A percentile compares a stretch with the other conserved stretches of the same genome.
phyloP scores from a whole-genome alignment of 768 basidiomycete species.

The Lactarius sanguifluus region DNA sequence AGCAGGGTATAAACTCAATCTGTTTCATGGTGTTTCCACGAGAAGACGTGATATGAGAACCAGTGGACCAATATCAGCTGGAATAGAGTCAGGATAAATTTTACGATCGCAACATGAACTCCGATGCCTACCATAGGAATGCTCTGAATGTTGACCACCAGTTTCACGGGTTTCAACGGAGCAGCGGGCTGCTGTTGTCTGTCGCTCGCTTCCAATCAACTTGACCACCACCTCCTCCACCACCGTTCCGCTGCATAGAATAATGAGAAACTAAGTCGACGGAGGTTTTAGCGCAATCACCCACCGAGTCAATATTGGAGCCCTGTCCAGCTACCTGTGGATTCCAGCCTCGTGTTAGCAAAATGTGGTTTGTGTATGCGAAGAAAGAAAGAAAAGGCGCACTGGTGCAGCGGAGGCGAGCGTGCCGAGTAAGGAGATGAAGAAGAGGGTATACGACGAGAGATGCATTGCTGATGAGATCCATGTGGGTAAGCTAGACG shows the following conservation, averaged over 20 bases:
- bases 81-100: not conserved
- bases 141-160: not conserved
- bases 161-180: not conserved
- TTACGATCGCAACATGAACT: not conserved
- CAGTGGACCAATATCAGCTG: not conserved
- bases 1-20: not conserved
- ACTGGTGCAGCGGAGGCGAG: slow-evolving; percentile 17
- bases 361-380: too few species aligned
- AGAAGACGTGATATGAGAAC: not conserved
- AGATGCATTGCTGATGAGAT: slow-evolving; percentile 11
- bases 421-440: slow-evolving; percentile 5
- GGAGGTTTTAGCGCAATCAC: not conserved
- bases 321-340: not conserved
- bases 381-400: not conserved
- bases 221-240: not conserved
- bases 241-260: not conserved
- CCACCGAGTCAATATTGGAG: not conserved
- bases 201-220: slow-evolving; percentile 14
- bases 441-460: not conserved
- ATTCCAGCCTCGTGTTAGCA: not conserved
- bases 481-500: not conserved
- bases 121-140: not conserved
- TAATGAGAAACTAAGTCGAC: not conserved
- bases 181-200: not conserved
- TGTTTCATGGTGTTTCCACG: not conserved